These are phyloP conservation scores for Amyloporia xantha DNA, from an alignment of 768 basidiomycete genomes.

Conservation along the genomic window DNA sequence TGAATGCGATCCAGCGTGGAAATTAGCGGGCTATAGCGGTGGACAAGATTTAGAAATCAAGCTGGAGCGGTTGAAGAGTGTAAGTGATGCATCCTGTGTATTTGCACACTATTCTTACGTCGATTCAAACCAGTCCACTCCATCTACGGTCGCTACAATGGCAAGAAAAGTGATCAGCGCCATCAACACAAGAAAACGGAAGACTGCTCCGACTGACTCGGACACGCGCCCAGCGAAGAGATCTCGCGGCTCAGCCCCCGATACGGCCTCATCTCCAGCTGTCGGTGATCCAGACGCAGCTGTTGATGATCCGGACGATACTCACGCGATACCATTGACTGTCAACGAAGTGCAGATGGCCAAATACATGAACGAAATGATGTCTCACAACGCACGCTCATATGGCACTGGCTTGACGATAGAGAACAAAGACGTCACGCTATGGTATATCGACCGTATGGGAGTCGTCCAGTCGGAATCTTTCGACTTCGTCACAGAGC, in stretches of 20 bases:
- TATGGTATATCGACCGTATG: conserved; percentile 8
- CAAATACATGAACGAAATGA: background rate
- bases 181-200: background rate
- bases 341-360: background rate
- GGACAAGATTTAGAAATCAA: background rate
- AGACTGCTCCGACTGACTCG: background rate
- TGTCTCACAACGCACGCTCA: conserved; percentile 3
- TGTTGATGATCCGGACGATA: background rate
- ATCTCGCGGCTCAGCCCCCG: no score
- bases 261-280: no score
- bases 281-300: background rate
- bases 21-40: background rate
- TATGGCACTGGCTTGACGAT: conserved; percentile 3
- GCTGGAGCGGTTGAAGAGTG: no score
- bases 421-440: background rate
- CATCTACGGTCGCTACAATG: background rate
- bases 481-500: conserved; percentile 1
- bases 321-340: background rate
- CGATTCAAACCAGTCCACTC: background rate
- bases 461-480: background rate
- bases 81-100: no score
- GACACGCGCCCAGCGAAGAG: background rate
- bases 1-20: background rate
- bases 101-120: no score
- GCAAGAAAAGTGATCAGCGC: background rate